Percentiles rank a stretch among this genome's conserved stretches.
These are phyloP conservation scores for Teratosphaeriaceae sp. DNA, from an alignment of 2,329 filamentous ascomycete species.

Conservation along the genomic window DNA sequence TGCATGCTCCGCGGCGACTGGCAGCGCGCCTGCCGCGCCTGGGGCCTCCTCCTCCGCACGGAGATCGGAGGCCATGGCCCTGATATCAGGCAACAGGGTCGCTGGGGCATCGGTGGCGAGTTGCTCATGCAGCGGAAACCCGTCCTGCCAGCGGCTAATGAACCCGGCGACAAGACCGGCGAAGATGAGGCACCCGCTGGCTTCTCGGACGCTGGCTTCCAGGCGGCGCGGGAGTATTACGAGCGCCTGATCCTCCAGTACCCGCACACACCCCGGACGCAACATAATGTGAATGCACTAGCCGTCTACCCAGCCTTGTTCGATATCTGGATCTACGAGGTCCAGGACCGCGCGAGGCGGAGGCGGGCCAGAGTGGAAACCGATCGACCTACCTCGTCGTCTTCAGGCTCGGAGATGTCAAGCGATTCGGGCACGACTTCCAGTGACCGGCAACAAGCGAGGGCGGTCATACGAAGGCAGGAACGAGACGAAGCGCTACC, in stretches of 20 bases:
- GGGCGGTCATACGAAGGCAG: no score
- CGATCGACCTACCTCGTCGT: not conserved
- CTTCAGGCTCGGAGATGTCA: not conserved
- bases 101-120: conserved; percentile 83
- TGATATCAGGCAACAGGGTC: conserved; percentile 61
- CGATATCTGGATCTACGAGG: conserved; percentile 71
- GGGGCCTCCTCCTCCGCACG: conserved; percentile 64
- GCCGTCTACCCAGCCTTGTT: conserved; percentile 80
- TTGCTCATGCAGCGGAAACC: conserved; percentile 62
- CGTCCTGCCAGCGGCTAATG: not conserved
- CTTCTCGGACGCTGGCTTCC: conserved; percentile 41
- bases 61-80: conserved; percentile 51
- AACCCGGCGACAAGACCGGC: conserved; percentile 6
- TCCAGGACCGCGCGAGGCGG: conserved; percentile 53
- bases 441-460: no score
- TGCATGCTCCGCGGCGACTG: conserved; percentile 67
- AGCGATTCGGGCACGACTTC: not conserved
- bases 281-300: conserved; percentile 55
- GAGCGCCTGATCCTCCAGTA: conserved; percentile 71
- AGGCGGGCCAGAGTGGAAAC: conserved; percentile 20
- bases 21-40: conserved; percentile 63
- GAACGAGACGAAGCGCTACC: conserved; percentile 55
- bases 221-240: conserved; percentile 61
- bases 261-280: conserved; percentile 58
- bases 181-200: conserved; percentile 4